Evolutionary conservation across 2,329 filamentous ascomycete genomes (phyloP).

Genomic region (Capronia coronata): DNA sequence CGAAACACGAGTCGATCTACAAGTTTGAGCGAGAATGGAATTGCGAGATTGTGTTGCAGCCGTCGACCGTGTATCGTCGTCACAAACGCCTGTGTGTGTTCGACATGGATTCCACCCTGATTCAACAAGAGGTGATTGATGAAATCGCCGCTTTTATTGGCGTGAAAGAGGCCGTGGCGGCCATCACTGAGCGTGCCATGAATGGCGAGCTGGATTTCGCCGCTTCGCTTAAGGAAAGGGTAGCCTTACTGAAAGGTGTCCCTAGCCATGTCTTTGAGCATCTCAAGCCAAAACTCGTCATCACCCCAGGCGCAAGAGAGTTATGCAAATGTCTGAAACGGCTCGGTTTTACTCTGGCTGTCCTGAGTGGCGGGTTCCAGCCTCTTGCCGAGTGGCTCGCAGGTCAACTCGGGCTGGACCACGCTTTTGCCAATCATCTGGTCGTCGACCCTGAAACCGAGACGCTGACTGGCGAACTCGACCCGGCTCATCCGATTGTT

Average conservation of each 20-base stretch:
- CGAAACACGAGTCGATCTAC: constrained; percentile 74
- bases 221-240: constrained; percentile 71
- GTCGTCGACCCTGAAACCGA: constrained; percentile 43
- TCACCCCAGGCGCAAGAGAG: constrained; percentile 72
- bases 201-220: constrained; percentile 92
- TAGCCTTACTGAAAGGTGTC: constrained; percentile 73
- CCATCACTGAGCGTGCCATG: constrained; percentile 90
- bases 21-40: constrained; percentile 85
- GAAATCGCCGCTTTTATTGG: constrained; percentile 81
- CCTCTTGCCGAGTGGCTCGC: constrained; percentile 85
- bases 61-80: constrained; percentile 64
- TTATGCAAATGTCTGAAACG: constrained; percentile 68
- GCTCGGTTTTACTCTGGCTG: constrained; percentile 79
- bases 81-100: constrained; percentile 87
- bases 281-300: constrained; percentile 66
- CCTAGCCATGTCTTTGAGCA: constrained; percentile 71
- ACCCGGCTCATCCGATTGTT: constrained; percentile 50
- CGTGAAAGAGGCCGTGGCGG: constrained; percentile 72
- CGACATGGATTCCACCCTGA: constrained; percentile 97
- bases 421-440: constrained; percentile 75
- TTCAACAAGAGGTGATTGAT: constrained; percentile 96
- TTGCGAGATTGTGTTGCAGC: constrained; percentile 73
- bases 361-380: constrained; percentile 86
- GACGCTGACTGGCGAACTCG: constrained; percentile 53
- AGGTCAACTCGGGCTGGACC: constrained; percentile 70